Evolutionary conservation across 106 monocot genomes (phyloP).

Genomic region (Phalaenopsis equestris): DNA sequence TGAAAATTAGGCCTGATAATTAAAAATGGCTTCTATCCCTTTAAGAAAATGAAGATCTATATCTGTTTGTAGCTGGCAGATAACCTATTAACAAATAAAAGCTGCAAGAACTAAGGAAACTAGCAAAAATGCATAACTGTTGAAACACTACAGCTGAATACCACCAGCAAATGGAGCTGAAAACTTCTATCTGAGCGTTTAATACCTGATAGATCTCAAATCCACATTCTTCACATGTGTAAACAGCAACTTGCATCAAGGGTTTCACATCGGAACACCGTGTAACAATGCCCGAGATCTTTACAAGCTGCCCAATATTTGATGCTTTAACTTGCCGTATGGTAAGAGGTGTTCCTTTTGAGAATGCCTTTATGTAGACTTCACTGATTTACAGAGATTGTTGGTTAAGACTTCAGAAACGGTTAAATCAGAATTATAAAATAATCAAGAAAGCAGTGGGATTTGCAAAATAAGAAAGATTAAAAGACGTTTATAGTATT

Average conservation of each 20-base stretch:
- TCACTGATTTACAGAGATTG: slow-evolving; percentile 46
- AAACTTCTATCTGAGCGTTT: not conserved
- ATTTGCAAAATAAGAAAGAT: not conserved
- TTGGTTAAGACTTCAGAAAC: slow-evolving; percentile 5
- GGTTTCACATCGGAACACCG: slow-evolving; percentile 99
- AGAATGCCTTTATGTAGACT: slow-evolving; percentile 90
- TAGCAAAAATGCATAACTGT: not conserved
- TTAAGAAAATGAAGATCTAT: not conserved
- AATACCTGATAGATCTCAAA: slow-evolving; percentile 97
- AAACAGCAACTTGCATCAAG: slow-evolving; percentile 99
- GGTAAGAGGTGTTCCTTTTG: slow-evolving; percentile 74
- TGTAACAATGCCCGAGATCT: slow-evolving; percentile 88
- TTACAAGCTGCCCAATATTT: slow-evolving; percentile 95
- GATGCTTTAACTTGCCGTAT: slow-evolving; percentile 92
- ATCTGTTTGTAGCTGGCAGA: not conserved
- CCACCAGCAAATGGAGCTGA: not conserved
- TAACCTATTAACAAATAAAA: not conserved
- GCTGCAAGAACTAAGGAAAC: not conserved
- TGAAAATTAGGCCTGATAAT: not conserved
- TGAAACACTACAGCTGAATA: not conserved
- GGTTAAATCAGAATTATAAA: not conserved
- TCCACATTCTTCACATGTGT: slow-evolving; percentile 97
- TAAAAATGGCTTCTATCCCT: not conserved
- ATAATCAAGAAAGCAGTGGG: not conserved
- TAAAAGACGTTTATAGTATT: not conserved